These are phyloP conservation scores for Saitozyma podzolica DNA, from an alignment of 768 basidiomycete species.

Conservation along the genomic window DNA sequence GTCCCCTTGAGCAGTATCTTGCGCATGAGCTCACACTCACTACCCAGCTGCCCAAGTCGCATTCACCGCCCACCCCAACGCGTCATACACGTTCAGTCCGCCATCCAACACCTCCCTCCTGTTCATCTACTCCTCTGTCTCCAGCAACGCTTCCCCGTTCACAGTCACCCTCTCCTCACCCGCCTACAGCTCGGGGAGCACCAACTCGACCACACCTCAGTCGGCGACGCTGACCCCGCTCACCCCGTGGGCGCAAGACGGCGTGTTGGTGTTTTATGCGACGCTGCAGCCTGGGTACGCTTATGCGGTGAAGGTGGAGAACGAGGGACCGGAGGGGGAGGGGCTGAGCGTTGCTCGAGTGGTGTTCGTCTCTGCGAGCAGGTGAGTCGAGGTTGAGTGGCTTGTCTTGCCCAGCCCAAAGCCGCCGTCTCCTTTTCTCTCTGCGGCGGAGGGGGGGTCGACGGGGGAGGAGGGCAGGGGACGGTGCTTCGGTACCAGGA, in stretches of 20 bases:
- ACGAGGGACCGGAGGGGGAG: background rate
- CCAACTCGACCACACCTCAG: constrained; percentile 1
- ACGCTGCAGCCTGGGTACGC: background rate
- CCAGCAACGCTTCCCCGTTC: background rate
- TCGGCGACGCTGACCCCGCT: background rate
- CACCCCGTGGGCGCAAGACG: background rate
- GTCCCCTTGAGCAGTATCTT: no score
- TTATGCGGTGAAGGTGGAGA: background rate
- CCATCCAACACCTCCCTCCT: constrained; percentile 1
- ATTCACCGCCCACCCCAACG: background rate
- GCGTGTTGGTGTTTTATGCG: background rate
- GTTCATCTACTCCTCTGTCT: background rate
- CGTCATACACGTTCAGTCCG: background rate
- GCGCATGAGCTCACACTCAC: no score
- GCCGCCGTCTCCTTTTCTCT: no score
- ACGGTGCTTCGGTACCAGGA: no score
- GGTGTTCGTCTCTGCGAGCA: background rate
- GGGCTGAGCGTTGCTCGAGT: background rate
- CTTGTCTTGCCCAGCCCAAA: no score
- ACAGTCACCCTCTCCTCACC: background rate
- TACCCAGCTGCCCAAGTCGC: background rate
- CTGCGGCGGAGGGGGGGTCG: no score
- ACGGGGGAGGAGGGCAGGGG: no score
- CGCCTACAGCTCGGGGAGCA: background rate
- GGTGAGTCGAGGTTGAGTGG: background rate